These are phyloP conservation scores for Alnus glutinosa DNA, from an alignment of 306 rosid species.

Conservation along the genomic window DNA sequence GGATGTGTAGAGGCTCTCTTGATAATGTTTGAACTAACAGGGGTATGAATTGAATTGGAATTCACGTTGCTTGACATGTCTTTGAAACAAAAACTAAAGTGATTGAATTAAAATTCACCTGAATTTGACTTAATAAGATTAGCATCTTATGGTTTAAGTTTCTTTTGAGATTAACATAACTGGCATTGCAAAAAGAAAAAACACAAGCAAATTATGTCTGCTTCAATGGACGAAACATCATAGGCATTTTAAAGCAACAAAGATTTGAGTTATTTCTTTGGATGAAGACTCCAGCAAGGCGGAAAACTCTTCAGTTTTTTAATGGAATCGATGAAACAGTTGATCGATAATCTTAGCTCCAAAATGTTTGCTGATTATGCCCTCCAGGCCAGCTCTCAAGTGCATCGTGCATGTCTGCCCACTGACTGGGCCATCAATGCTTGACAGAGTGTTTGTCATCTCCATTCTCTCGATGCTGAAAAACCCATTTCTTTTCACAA, in stretches of 20 bases:
- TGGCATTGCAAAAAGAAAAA: too few relatives aligned
- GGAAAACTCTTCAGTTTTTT: neutral
- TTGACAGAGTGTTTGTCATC: neutral
- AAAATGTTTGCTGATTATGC: conserved; percentile 8
- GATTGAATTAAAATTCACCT: too few relatives aligned
- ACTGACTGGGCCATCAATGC: neutral
- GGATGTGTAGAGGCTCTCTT: too few relatives aligned
- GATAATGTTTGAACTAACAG: too few relatives aligned
- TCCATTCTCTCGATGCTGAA: conserved; percentile 24
- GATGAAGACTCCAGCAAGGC: neutral
- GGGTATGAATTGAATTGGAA: too few relatives aligned
- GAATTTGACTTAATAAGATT: too few relatives aligned
- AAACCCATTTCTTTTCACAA: conserved; percentile 10
- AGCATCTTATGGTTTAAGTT: too few relatives aligned
- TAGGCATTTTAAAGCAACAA: neutral
- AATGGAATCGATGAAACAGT: neutral
- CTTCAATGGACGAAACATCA: neutral
- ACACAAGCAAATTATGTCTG: too few relatives aligned
- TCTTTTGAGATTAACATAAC: too few relatives aligned
- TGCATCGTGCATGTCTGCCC: neutral
- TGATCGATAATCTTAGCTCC: conserved; percentile 13
- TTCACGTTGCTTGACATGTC: too few relatives aligned
- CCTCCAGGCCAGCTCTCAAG: conserved; percentile 1
- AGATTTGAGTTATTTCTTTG: neutral
- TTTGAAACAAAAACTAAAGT: too few relatives aligned